A percentile compares a stretch with the other conserved stretches of the same genome.
These are phyloP conservation scores for Teratosphaeria destructans DNA, from an alignment of 2,329 filamentous ascomycete genomes.

Conservation along the genomic window DNA sequence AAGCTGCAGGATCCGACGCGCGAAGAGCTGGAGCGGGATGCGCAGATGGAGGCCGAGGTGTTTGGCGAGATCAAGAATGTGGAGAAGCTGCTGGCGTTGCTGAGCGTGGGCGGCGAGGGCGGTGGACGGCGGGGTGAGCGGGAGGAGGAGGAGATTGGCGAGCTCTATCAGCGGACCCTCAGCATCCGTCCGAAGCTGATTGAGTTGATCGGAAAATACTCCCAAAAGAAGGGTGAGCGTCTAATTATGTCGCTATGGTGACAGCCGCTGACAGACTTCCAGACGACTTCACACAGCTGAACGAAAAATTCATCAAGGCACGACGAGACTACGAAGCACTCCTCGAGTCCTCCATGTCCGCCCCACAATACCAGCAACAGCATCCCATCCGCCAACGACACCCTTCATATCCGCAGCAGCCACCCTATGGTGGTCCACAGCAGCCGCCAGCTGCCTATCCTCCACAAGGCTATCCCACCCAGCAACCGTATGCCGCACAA, in stretches of 20 bases:
- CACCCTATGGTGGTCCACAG: conserved; percentile 15
- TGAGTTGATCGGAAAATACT: conserved; percentile 97
- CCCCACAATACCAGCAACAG: conserved; percentile 53
- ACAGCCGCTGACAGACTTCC: conserved; percentile 14
- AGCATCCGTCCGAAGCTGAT: conserved; percentile 94
- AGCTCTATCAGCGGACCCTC: conserved; percentile 79
- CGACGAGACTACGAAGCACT: conserved; percentile 91
- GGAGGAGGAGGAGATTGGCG: conserved; percentile 84
- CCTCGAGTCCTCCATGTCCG: conserved; percentile 93
- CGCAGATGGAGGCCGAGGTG: conserved; percentile 82
- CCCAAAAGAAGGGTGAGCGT: conserved; percentile 82
- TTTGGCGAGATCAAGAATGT: conserved; percentile 70
- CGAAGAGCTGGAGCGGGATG: conserved; percentile 88
- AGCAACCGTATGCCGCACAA: conserved; percentile 21
- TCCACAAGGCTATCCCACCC: conserved; percentile 20
- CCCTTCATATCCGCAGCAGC: conserved; percentile 13
- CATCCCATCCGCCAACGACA: conserved; percentile 19
- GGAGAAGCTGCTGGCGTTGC: conserved; percentile 71
- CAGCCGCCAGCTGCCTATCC: conserved; percentile 43
- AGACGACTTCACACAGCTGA: conserved; percentile 98
- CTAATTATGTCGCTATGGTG: not conserved
- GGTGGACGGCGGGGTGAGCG: conserved; percentile 60
- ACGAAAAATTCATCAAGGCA: conserved; percentile 99
- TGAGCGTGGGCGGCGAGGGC: conserved; percentile 59
- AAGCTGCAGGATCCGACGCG: conserved; percentile 90